phyloP scores from a whole-genome alignment of 2,329 filamentous ascomycete genomes.

The Aureobasidium subglaciale region DNA sequence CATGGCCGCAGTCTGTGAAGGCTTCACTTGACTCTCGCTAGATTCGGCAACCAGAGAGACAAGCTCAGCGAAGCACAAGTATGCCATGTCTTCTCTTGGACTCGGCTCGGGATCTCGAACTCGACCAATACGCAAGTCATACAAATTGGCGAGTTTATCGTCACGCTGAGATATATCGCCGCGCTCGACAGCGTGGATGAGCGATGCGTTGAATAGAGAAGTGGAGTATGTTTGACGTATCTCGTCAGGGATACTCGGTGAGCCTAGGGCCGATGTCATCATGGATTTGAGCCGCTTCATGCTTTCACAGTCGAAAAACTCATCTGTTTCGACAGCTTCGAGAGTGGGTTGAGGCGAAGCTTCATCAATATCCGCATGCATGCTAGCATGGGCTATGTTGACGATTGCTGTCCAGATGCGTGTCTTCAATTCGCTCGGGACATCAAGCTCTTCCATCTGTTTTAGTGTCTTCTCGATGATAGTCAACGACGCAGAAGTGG shows the following conservation, averaged over 20 bases:
- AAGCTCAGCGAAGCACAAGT: conserved; percentile 73
- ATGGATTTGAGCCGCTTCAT: conserved; percentile 64
- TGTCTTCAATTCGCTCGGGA: conserved; percentile 21
- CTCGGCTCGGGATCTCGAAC: conserved; percentile 63
- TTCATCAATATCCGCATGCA: conserved; percentile 57
- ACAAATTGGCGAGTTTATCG: conserved; percentile 53
- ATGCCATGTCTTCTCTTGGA: conserved; percentile 64
- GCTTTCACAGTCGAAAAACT: conserved; percentile 71
- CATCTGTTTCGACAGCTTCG: conserved; percentile 55
- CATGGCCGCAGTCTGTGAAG: conserved; percentile 70
- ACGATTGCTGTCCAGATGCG: conserved; percentile 43
- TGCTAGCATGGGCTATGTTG: conserved; percentile 59
- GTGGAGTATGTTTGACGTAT: conserved; percentile 64
- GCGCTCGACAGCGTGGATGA: conserved; percentile 66
- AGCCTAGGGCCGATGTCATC: conserved; percentile 67
- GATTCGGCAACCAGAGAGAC: conserved; percentile 28
- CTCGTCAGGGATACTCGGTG: conserved; percentile 55
- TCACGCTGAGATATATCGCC: conserved; percentile 49
- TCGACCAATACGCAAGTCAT: conserved; percentile 59
- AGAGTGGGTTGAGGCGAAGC: conserved; percentile 37
- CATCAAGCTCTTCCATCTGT: background rate
- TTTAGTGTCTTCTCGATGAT: conserved; percentile 39
- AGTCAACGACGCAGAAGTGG: conserved; percentile 62
- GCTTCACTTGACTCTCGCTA: conserved; percentile 42
- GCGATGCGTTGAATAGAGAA: conserved; percentile 72